Evolutionary conservation across 2,329 filamentous ascomycete genomes (phyloP), one percentile per base, ranked within the genome.

Genomic region (Pleomassaria siparia): DNA sequence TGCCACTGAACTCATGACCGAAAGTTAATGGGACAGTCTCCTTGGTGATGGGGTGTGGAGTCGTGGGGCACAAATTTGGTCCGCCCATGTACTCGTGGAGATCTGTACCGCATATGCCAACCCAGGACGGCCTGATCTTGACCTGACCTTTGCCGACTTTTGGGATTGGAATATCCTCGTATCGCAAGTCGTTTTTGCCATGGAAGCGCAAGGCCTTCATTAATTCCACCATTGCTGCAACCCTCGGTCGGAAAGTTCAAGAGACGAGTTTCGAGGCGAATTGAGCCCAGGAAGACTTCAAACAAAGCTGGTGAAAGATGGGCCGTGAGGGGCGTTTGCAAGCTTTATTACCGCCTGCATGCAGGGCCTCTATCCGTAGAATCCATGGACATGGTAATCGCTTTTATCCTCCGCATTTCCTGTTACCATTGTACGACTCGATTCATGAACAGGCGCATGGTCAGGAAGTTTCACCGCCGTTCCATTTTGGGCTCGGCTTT

Each of bases 21-120:
- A 81, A 74, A 2, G 76, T 79, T 46, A 80, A 50, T n/a, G 76
- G 78, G 2, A 77, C 69, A 4, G 68, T 74, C 60, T 79, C 79
- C 39, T 72, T 72, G 3, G 78, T 82, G 50, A 81, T 77, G 0
- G 78, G 77, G 63, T 81, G 79, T 3, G 78, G 77, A n/a, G 71
- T 74, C 1, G 73, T 74, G 0, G 78, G 79, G 52, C 76, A 78
- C 20, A 78, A 62, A 45, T 70, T 76, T n/a, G 74, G 70, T 4
- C 76, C 76, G 44, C 73, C 73, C 13, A 76, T 63, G 50, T 75
- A 78, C 53, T 78, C 76, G 51, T 78, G 76, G n/a, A 78, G 62
- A 51, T 73, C 70, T 46, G 59, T 68, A 30, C 72, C 72, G 51
- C 72, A 75, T 35, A 75, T 75, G 20, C 72, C 72, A 18, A 72